Base-by-base conservation (phyloP, 352 stramenopile species). In the Pythium myriotylum region DNA sequence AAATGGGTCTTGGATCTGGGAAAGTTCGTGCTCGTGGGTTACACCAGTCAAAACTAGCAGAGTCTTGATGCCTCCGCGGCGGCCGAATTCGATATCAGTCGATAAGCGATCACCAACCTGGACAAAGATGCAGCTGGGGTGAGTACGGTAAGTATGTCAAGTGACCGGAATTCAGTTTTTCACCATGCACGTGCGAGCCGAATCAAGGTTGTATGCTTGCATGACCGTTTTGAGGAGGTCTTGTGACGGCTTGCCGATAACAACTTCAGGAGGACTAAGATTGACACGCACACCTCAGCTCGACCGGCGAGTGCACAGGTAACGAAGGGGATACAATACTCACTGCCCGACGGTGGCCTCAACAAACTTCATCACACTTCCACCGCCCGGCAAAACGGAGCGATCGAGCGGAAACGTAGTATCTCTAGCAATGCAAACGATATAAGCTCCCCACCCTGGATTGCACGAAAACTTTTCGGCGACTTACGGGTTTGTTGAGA, bases 31-130 rank as follows among this genome's bases (percentile, higher is more conserved):
- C 46, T 85, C 77, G 26, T 73, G 67, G 26, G 86, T 92, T 54
- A 91, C 77, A 19, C 86, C 83, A 16, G 74, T 85, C 48, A 94
- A 73, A 53, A 94, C 86, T 6, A 94, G 70, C 57, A 94, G 67
- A 37, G 86, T 94, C 41, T 84, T 68, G 43, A 92, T 46, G 3
- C 84, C 82, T 32, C 86, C 86, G 16, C 77, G 74, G 26, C 81
- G 80, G 47, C 86, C 86, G 29, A 94, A 94, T 65, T 89, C 80
- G 67, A 94, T 94, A 69, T 94, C 86, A 1, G 86, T 94, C 26
- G 81, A 88, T 33, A 94, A 62, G 23, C 81, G 79, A 50, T 94
- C 86, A 53, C 86, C 86, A n/a, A 94, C 83, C 83, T 92, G n/a
- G n/a, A n/a, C n/a, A n/a, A n/a, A n/a, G n/a, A n/a, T n/a, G n/a